phyloP scores from a whole-genome alignment of 345 rosid species.

The Arabidopsis arenosa region DNA sequence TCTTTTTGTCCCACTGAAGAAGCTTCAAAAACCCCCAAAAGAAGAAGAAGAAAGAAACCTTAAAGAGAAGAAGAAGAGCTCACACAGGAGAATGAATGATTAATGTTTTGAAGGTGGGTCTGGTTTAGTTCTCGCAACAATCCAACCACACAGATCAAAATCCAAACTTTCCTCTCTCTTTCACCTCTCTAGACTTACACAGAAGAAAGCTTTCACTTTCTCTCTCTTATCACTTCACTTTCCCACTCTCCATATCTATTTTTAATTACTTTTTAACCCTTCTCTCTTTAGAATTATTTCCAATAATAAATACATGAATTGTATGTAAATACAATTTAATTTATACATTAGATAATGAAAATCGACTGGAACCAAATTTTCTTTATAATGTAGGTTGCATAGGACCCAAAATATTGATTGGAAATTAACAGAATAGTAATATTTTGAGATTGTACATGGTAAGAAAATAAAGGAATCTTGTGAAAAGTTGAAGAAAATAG shows the following conservation, averaged over 20 bases:
- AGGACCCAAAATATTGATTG: conserved; percentile 23
- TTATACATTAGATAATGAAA: conserved; percentile 18
- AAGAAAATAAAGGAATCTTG: conserved; percentile 31
- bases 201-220: conserved; percentile 33
- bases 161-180: conserved; percentile 41
- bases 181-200: conserved; percentile 14
- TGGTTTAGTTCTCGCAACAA: conserved; percentile 35
- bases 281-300: conserved; percentile 16
- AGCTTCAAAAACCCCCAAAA: background rate
- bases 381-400: background rate
- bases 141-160: conserved; percentile 51
- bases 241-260: conserved; percentile 17
- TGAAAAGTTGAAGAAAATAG: conserved; percentile 32
- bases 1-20: conserved; percentile 5
- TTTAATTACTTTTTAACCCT: background rate
- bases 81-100: conserved; percentile 8
- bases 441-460: background rate
- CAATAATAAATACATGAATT: conserved; percentile 1
- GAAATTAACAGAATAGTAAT: background rate
- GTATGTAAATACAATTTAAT: background rate
- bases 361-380: conserved; percentile 30
- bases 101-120: conserved; percentile 38
- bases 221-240: conserved; percentile 46
- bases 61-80: background rate
- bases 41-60: conserved; percentile 14